These are phyloP conservation scores for Ophiosphaerella narmari DNA, from an alignment of 2,329 filamentous ascomycete genomes.

Conservation along the genomic window DNA sequence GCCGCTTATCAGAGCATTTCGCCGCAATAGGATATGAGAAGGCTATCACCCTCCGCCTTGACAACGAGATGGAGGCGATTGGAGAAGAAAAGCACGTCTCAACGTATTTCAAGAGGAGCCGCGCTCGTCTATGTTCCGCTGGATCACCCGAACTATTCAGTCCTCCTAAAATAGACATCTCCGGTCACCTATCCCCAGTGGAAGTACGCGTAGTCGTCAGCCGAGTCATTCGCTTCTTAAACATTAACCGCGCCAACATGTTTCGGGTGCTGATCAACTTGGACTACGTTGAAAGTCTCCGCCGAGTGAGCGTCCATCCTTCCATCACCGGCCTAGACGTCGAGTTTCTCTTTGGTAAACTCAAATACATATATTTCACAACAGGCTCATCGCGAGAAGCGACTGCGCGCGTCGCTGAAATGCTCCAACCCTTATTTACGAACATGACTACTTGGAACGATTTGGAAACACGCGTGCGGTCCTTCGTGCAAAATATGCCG, in stretches of 20 bases:
- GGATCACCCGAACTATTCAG: slow-evolving; percentile 16
- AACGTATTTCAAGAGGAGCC: slow-evolving; percentile 12
- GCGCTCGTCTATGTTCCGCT: slow-evolving; percentile 20
- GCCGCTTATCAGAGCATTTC: slow-evolving; percentile 14
- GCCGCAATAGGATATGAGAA: slow-evolving; percentile 12
- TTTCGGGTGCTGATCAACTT: slow-evolving; percentile 3
- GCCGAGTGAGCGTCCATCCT: slow-evolving; percentile 25
- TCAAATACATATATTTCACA: slow-evolving; percentile 15
- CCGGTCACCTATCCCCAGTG: slow-evolving; percentile 23
- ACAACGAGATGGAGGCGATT: slow-evolving; percentile 9
- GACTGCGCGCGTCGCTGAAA: slow-evolving; percentile 8
- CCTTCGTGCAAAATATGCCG: slow-evolving; percentile 22
- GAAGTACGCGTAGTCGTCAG: slow-evolving; percentile 29
- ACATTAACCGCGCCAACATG: not conserved
- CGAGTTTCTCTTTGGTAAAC: slow-evolving; percentile 24
- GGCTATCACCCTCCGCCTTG: not conserved
- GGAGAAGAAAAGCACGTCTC: slow-evolving; percentile 5
- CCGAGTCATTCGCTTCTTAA: slow-evolving; percentile 18
- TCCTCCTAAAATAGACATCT: slow-evolving; percentile 24
- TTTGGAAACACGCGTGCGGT: slow-evolving; percentile 19
- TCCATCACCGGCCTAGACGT: slow-evolving; percentile 28
- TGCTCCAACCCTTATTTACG: slow-evolving; percentile 20
- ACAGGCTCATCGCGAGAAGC: slow-evolving; percentile 4
- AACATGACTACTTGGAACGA: slow-evolving; percentile 18
- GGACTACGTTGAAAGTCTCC: slow-evolving; percentile 13